Conservation (phyloP, 2,329 filamentous ascomycete genomes). For the Fusarium sp. region DNA sequence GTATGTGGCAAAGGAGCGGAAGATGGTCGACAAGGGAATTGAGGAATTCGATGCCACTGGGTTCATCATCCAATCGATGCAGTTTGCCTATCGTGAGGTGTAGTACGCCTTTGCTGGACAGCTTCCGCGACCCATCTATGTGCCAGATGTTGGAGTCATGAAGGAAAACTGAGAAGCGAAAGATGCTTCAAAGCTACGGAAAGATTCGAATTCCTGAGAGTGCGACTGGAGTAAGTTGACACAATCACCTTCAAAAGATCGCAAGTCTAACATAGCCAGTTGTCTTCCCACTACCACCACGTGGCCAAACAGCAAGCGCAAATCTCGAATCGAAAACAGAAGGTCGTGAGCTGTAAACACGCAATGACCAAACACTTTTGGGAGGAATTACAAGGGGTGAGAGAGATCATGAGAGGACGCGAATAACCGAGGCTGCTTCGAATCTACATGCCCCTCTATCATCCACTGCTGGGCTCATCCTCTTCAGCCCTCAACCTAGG, state of each 20-base stretch:
- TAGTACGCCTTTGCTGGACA: conserved; percentile 45
- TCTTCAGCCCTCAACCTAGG: not conserved
- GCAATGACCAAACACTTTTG: not conserved
- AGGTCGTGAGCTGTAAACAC: not conserved
- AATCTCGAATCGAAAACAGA: not conserved
- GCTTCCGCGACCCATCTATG: conserved; percentile 47
- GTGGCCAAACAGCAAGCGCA: not conserved
- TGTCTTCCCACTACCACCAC: not conserved
- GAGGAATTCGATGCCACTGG: conserved; percentile 42
- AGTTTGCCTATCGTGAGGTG: conserved; percentile 47
- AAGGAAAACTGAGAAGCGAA: not conserved
- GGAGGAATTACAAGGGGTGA: conserved; percentile 1
- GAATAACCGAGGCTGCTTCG: conserved; percentile 21
- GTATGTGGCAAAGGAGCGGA: conserved; percentile 37
- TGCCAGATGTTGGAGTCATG: conserved; percentile 31
- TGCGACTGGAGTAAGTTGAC: not conserved
- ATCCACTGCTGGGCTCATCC: conserved; percentile 1
- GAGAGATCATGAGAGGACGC: conserved; percentile 15
- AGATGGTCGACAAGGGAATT: conserved; percentile 6
- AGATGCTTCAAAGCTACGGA: not conserved
- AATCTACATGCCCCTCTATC: conserved; percentile 1
- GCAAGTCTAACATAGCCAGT: conserved; percentile 3
- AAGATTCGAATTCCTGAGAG: not conserved
- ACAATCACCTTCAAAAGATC: not conserved
- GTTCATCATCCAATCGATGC: conserved; percentile 45